Conservation (phyloP, 805 yeast species). For the Kregervanrija pseudodelftensis region DNA sequence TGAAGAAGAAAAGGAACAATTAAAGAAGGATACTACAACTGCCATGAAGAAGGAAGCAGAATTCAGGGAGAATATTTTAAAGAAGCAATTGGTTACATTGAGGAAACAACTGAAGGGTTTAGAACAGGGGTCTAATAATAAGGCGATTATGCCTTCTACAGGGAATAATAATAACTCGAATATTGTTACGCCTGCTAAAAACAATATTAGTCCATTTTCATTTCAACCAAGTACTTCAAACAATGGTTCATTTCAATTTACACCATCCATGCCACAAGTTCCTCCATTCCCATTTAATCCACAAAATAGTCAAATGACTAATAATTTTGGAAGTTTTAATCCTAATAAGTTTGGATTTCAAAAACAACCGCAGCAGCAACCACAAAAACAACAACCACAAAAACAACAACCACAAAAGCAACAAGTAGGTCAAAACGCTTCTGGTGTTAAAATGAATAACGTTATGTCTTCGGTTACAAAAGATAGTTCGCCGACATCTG, state of each 20-base stretch:
- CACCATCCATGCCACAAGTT: not conserved
- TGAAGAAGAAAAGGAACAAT: slow-evolving; percentile 28
- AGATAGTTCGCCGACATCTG: not conserved
- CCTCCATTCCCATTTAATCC: no score
- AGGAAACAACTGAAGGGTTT: slow-evolving; percentile 30
- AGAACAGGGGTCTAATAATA: slow-evolving; percentile 2
- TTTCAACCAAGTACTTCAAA: no score
- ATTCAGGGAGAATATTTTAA: slow-evolving; percentile 49
- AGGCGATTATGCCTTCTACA: no score
- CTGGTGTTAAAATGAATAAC: no score
- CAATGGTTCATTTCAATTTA: not conserved
- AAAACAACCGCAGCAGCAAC: not conserved
- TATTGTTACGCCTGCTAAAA: no score
- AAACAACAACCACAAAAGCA: not conserved
- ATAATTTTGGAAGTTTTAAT: no score
- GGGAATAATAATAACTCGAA: no score
- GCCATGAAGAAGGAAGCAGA: slow-evolving; percentile 52
- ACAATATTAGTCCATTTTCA: no score
- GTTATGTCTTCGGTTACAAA: no score
- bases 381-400: not conserved
- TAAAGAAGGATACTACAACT: slow-evolving; percentile 38
- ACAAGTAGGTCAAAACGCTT: not conserved
- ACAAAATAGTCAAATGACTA: no score
- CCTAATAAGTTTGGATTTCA: not conserved
- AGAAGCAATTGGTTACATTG: slow-evolving; percentile 44